Evolutionary conservation across 2,329 filamentous ascomycete species (phyloP), one percentile per base, ranked within the genome.

Genomic region (Macroventuria anomochaeta): DNA sequence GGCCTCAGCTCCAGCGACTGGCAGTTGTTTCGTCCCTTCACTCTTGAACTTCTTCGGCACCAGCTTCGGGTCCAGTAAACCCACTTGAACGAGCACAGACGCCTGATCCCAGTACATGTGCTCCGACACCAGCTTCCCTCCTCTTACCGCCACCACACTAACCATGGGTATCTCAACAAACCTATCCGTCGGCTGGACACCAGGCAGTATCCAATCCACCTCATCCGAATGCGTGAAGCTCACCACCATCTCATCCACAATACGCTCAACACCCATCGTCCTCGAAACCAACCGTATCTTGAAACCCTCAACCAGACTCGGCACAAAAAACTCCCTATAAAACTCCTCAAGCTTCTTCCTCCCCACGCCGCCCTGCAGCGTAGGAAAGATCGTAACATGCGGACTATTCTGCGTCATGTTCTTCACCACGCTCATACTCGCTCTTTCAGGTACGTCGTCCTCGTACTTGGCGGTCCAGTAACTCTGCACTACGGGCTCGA

Each of bases 51-150:
- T 63, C 41, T 77, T 72, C 0, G 81, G 81, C 1, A 85, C 75
- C 10, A 81, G 63, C 53, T 80, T 82, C 2, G 81, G 80, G 67
- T 86, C 81, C 11, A 85, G 62, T 40, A 85, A 64, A 0, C 83
- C 83, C 3, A 83, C 68, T 62, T 85, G 83, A 15, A 84, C 76
- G 2, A 86, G 69, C 5, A 85, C 83, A 28, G 76, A 81, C 1
- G 83, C 83, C 58, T 85, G 82, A 50, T 85, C 83, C 83, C 83
- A 86, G 61, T 85, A 85, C 53, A 84, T 74, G 55, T 84, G 81
- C 65, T 86, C 83, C 1, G 81, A 80, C 46, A 78, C 80, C 13
- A 85, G 68, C 59, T 80, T 82, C 0, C 79, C 81, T 1, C 78
- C 81, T 28, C 81, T 75, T 13, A 85, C 71, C 32, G 77, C 77